Evolutionary conservation across 345 rosid genomes (phyloP).

Genomic region (Eucalyptus curtisii): DNA sequence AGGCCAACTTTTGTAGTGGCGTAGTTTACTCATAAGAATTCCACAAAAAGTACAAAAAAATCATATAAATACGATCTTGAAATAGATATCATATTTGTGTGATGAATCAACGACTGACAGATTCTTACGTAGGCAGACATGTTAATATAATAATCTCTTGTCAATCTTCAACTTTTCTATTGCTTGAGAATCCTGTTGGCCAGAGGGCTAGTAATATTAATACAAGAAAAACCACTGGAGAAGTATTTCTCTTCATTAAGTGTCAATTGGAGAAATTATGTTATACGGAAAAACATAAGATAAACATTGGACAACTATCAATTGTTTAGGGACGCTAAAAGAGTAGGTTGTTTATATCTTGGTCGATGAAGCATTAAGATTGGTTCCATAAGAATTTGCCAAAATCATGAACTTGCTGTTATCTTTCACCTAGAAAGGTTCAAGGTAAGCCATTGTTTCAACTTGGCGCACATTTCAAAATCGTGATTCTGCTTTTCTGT

Average conservation of each 20-base stretch:
- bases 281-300: neutral
- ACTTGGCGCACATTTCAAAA: neutral
- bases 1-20: neutral
- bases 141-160: constrained; percentile 14
- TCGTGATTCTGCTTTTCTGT: neutral
- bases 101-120: neutral
- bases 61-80: neutral
- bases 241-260: neutral
- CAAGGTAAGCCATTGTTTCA: neutral
- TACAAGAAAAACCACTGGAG: constrained; percentile 20
- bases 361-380: neutral
- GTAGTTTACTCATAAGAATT: neutral
- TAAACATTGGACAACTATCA: neutral
- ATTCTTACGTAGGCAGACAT: neutral
- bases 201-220: constrained; percentile 31
- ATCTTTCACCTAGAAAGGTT: neutral
- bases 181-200: constrained; percentile 35
- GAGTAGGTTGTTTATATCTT: neutral
- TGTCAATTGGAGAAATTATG: neutral
- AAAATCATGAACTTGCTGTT: neutral
- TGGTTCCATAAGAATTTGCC: neutral
- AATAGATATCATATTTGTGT: neutral
- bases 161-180: constrained; percentile 33
- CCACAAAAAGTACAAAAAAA: neutral
- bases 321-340: neutral